Conservation (phyloP, 2,329 filamentous ascomycete species). For the Aureobasidium namibiae region DNA sequence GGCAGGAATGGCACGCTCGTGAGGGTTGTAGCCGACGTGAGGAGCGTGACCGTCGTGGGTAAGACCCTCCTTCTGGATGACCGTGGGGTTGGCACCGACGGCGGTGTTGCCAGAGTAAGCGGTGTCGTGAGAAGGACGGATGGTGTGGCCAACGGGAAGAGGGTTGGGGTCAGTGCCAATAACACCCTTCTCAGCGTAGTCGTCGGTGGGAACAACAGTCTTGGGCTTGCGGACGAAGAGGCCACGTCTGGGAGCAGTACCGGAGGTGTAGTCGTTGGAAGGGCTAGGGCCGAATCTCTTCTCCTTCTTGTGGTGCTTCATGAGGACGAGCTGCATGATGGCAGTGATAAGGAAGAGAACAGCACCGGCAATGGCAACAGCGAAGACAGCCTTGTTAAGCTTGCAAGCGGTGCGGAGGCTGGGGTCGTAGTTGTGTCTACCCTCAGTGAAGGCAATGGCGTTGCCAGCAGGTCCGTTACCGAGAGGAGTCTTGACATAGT, state of each 20-base stretch:
- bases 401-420: slow-evolving; percentile 56
- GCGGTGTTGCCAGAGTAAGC: slow-evolving; percentile 43
- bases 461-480: slow-evolving; percentile 52
- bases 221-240: slow-evolving; percentile 35
- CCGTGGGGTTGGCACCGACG: slow-evolving; percentile 25
- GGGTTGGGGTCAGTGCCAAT: slow-evolving; percentile 21
- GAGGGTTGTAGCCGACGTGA: slow-evolving; percentile 26
- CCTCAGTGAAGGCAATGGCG: slow-evolving; percentile 27
- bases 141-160: slow-evolving; percentile 22
- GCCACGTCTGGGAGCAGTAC: slow-evolving; percentile 39
- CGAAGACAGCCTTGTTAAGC: slow-evolving; percentile 68
- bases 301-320: slow-evolving; percentile 64
- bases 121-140: slow-evolving; percentile 42
- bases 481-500: slow-evolving; percentile 59
- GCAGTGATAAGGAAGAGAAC: slow-evolving; percentile 70
- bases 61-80: slow-evolving; percentile 19
- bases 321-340: slow-evolving; percentile 58
- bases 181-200: slow-evolving; percentile 38
- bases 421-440: slow-evolving; percentile 36
- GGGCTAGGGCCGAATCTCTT: slow-evolving; percentile 62
- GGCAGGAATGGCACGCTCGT: slow-evolving; percentile 26
- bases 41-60: slow-evolving; percentile 17
- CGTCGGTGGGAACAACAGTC: slow-evolving; percentile 18
- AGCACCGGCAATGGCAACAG: slow-evolving; percentile 67
- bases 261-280: slow-evolving; percentile 59